Evolutionary conservation across 805 yeast genomes (phyloP).

Genomic region (Myxozyma lipomycoides): DNA sequence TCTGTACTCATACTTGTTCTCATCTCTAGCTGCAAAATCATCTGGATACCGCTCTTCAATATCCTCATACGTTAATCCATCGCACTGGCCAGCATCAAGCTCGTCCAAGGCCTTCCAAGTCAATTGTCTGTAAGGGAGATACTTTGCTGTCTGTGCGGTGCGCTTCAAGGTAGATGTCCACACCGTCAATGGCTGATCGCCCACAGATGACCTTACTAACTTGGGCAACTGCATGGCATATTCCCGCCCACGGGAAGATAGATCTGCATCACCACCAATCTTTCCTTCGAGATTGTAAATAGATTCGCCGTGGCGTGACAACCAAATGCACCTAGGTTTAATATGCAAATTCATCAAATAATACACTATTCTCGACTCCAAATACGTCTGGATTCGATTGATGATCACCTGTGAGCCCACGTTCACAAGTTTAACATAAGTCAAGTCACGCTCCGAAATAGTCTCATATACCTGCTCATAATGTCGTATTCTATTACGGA

Average conservation of each 20-base stretch:
- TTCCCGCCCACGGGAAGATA: constrained; percentile 77
- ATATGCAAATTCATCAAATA: constrained; percentile 94
- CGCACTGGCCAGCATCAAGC: constrained; percentile 95
- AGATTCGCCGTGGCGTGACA: constrained; percentile 94
- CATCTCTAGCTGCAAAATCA: constrained; percentile 93
- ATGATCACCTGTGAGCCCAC: constrained; percentile 84
- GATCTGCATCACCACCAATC: constrained; percentile 90
- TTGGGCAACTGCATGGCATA: constrained; percentile 81
- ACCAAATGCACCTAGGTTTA: constrained; percentile 87
- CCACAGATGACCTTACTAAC: constrained; percentile 59
- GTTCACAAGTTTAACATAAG: constrained; percentile 84
- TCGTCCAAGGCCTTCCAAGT: constrained; percentile 98
- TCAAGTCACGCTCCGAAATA: constrained; percentile 55
- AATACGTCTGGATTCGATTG: constrained; percentile 79
- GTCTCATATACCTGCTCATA: constrained; percentile 78
- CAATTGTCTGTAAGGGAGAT: constrained; percentile 72
- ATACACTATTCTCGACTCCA: constrained; percentile 89
- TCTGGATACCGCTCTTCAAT: constrained; percentile 82
- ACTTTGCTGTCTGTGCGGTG: constrained; percentile 88
- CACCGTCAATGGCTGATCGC: constrained; percentile 62
- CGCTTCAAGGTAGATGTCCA: constrained; percentile 93
- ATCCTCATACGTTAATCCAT: constrained; percentile 93
- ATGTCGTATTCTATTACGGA: constrained; percentile 64
- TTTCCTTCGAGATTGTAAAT: constrained; percentile 88
- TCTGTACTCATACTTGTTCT: constrained; percentile 89